A percentile compares a stretch with the other conserved stretches of the same genome.
phyloP scores from a whole-genome alignment of 331 rosid species.

The Quercus phellos region DNA sequence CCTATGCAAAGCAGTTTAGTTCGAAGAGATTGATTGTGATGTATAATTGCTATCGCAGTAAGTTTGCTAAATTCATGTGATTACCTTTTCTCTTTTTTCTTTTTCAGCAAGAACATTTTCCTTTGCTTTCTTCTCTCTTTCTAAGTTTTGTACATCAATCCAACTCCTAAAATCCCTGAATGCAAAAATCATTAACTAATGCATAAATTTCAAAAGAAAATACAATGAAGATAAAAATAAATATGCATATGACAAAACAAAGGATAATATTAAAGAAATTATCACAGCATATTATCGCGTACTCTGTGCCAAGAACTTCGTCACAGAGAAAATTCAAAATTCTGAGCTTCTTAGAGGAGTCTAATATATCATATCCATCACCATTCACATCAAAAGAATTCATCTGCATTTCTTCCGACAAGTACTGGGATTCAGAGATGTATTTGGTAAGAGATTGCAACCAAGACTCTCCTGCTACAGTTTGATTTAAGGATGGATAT shows the following conservation, averaged over 20 bases:
- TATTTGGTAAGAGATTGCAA: slow-evolving; percentile 45
- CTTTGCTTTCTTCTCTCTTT: slow-evolving; percentile 42
- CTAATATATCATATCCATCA: slow-evolving; percentile 39
- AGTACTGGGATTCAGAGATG: slow-evolving; percentile 35
- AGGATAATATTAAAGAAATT: background rate
- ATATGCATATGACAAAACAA: background rate
- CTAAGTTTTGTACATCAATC: slow-evolving; percentile 47
- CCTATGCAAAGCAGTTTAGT: slow-evolving; percentile 21
- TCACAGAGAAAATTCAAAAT: slow-evolving; percentile 73
- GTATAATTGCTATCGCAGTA: background rate
- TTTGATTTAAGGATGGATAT: slow-evolving; percentile 27
- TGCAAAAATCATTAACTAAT: background rate
- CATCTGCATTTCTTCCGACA: slow-evolving; percentile 36
- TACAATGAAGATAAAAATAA: background rate
- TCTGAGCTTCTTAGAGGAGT: slow-evolving; percentile 47
- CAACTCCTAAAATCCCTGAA: slow-evolving; percentile 54
- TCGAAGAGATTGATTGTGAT: background rate
- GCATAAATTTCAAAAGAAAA: background rate
- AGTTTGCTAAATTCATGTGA: background rate
- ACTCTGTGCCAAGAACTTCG: slow-evolving; percentile 61
- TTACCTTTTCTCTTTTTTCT: slow-evolving; percentile 64
- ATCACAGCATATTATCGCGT: slow-evolving; percentile 23
- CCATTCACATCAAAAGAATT: slow-evolving; percentile 33
- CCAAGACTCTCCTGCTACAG: slow-evolving; percentile 46
- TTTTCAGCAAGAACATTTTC: slow-evolving; percentile 46